These are phyloP conservation scores for Endocladia muricata DNA, from an alignment of 31 red algal genomes.

Conservation along the genomic window DNA sequence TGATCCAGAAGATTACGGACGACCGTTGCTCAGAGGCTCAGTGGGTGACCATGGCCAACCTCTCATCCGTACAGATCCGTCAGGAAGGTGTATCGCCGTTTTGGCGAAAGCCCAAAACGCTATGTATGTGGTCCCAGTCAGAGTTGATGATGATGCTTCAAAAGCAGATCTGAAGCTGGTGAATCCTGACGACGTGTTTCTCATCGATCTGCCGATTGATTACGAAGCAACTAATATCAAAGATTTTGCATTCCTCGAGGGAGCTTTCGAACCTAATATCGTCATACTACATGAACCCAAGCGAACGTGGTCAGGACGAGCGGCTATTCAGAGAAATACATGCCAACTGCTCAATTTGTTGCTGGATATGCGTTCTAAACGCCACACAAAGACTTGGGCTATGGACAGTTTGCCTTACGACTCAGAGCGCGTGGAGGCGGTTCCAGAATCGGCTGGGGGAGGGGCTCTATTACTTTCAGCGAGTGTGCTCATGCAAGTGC, in stretches of 20 bases:
- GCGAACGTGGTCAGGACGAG: constrained; percentile 88
- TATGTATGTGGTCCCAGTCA: constrained; percentile 49
- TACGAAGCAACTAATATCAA: constrained; percentile 64
- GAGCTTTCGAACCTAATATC: constrained; percentile 73
- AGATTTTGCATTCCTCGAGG: constrained; percentile 70
- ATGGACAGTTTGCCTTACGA: constrained; percentile 77
- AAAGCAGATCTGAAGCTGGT: constrained; percentile 12
- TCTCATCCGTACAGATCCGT: constrained; percentile 33
- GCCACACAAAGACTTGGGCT: constrained; percentile 52
- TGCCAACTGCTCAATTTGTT: constrained; percentile 57
- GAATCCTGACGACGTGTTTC: constrained; percentile 42
- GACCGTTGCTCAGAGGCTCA: constrained; percentile 37
- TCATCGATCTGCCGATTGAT: constrained; percentile 53
- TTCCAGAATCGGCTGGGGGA: constrained; percentile 76
- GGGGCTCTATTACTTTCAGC: constrained; percentile 52
- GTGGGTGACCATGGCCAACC: constrained; percentile 30
- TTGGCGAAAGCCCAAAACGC: constrained; percentile 37
- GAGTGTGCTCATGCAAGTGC: constrained; percentile 66
- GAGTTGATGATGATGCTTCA: constrained; percentile 36
- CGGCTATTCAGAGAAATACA: constrained; percentile 68
- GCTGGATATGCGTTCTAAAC: constrained; percentile 58
- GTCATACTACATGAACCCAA: constrained; percentile 76
- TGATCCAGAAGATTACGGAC: constrained; percentile 31
- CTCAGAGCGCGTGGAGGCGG: constrained; percentile 36
- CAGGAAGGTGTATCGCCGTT: constrained; percentile 52